Base-by-base conservation (phyloP, 768 basidiomycete species). In the Termitomyces sp. region DNA sequence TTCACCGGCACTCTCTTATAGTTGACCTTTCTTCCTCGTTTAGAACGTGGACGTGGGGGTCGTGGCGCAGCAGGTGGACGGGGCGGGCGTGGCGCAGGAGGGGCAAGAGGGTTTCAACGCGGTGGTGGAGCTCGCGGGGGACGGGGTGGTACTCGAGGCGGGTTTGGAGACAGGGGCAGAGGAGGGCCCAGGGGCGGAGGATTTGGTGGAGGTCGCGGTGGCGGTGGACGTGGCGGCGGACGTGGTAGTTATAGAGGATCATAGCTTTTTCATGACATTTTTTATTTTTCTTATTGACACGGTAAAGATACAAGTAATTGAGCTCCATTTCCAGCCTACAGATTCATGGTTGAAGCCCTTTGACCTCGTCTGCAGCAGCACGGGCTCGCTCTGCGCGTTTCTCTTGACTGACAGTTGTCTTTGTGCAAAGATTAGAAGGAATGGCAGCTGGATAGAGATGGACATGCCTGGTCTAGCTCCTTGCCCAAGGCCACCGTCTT, bases 381-480 rank as follows among this genome's bases (percentile, higher is more conserved):
- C 76, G 78, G 3, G 82, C 72, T 55, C 78, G 72, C 55, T 76
- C 70, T 18, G 79, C 75, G 41, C 87, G 81, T 68, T 81, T 79
- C 55, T 75, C 71, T 63, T 88, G 85, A 49, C 70, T 70, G 18
- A 74, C 70, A 34, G 82, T 72, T 11, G 70, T 73, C 86, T 86
- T 61, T 33, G 49, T 33, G 47, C 31, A 58, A 6, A 41, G 5
- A 6, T 61, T 33, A 37, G 54, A 22, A 47, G 48, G 41, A 37
- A 16, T 22, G 9, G n/a, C 57, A 36, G 20, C 36, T 13, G 44
- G 18, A 49, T 45, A 27, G 18, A 30, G 30, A 34, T 9, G 18
- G 34, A 66, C 76, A 12, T 57, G 83, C 86, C 73, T 87, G 84
- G 30, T 75, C 73, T 16, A 87, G 69, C 60, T 81, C 79, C 36